Base-by-base conservation (phyloP, 163 green algal genomes). In the Picocystis sp. region DNA sequence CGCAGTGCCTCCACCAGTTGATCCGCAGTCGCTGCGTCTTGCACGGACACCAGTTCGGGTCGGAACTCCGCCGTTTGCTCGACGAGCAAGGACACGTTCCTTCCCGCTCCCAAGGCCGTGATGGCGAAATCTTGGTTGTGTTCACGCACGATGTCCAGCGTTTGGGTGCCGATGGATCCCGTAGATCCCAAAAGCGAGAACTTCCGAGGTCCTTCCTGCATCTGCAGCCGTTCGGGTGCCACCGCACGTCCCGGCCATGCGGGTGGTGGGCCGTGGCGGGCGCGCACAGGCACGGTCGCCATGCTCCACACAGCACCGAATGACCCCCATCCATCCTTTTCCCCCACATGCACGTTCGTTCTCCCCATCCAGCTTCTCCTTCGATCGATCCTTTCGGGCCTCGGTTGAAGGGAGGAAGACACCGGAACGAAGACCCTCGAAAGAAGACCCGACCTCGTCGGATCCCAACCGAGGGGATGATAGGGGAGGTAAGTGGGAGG, bases 91-190 rank as follows among this genome's bases (percentile, higher is more conserved):
- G 83, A 66, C 6, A 93, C 62, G 67, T 97, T 96, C 42, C 65
- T 76, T 14, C 69, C 71, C 13, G 63, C 70, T 17, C 42, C 45
- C 14, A 80, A 53, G 25, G 71, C 72, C 11, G 89, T 78, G 11
- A 98, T 64, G 60, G 83, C 67, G 61, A 98, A 99, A 57, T 83
- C 75, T 34, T 97, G 87, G 12, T 81, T 75, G 70, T 92, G 70
- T 72, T 98, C 90, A 2, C 66, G 77, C 17, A 89, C 81, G 56
- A 99, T 98, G 70, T 98, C 88, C 53, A 99, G 69, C 2, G 90
- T 96, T 63, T 96, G 88, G 19, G 82, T 92, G 56, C 91, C 86
- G 56, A 95, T 93, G 44, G 73, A 88, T 54, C 84, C 86, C 10
- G 84, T 97, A 19, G 77, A 92, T 11, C 89, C 89, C 38, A 98